Percentiles rank a stretch among this genome's conserved stretches.
phyloP scores from a whole-genome alignment of 495 filamentous ascomycete genomes.

The Hamigera avellanea region DNA sequence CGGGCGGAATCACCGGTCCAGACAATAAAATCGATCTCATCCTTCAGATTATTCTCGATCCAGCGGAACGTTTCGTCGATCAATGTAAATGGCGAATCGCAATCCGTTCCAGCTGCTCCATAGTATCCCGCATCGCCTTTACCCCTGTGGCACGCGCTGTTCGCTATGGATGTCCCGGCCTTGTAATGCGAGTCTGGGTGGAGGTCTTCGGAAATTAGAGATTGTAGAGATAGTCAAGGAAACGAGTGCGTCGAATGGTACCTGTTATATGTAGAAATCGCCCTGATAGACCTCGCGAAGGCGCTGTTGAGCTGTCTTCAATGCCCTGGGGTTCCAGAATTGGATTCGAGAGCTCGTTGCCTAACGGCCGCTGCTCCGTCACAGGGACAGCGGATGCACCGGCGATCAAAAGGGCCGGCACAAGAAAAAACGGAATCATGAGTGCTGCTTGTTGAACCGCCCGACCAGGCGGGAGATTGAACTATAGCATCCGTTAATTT shows the following conservation, averaged over 20 bases:
- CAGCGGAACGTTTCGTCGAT: slow-evolving; percentile 86
- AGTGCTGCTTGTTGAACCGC: neutral
- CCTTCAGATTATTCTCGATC: slow-evolving; percentile 75
- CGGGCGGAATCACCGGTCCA: slow-evolving; percentile 97
- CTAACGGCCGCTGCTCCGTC: slow-evolving; percentile 8
- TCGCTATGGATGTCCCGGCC: slow-evolving; percentile 55
- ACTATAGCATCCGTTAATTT: neutral
- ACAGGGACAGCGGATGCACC: slow-evolving; percentile 1
- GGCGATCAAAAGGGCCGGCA: neutral
- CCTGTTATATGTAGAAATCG: slow-evolving; percentile 93
- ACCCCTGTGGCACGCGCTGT: slow-evolving; percentile 68
- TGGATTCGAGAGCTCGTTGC: neutral
- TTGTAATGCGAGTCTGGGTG: slow-evolving; percentile 85
- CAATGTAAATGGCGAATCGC: slow-evolving; percentile 71
- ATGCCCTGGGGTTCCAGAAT: neutral
- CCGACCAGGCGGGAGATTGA: slow-evolving; percentile 4
- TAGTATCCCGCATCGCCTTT: slow-evolving; percentile 67
- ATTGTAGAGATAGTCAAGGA: neutral
- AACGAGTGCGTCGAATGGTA: slow-evolving; percentile 19
- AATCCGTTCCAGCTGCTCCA: slow-evolving; percentile 76
- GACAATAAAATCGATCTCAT: slow-evolving; percentile 83
- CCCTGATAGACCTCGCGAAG: slow-evolving; percentile 33
- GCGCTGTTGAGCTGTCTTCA: neutral
- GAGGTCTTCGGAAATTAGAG: slow-evolving; percentile 46
- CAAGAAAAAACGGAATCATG: slow-evolving; percentile 1